A percentile compares a stretch with the other conserved stretches of the same genome.
Conservation (phyloP, 345 rosid species). For the Raphanus raphanistrum region DNA sequence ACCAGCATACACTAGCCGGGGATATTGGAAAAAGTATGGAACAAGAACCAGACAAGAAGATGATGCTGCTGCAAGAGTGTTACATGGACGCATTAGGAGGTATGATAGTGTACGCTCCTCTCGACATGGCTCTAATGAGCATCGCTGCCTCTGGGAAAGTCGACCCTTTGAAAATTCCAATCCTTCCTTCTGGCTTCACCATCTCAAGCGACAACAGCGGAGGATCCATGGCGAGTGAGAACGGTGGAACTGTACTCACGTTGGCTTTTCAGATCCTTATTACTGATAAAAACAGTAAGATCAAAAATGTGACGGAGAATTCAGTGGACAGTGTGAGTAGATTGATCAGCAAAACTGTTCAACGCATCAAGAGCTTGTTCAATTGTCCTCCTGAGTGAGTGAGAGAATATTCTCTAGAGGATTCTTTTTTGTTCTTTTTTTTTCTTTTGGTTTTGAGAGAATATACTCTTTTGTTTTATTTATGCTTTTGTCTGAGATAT, state of each 20-base stretch:
- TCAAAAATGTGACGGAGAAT: constrained; percentile 38
- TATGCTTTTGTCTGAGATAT: not conserved
- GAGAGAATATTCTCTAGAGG: constrained; percentile 28
- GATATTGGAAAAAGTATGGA: not conserved
- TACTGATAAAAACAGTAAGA: constrained; percentile 13
- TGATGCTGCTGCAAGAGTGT: constrained; percentile 64
- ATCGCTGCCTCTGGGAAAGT: constrained; percentile 37
- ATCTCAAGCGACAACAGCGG: constrained; percentile 54
- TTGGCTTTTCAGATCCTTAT: constrained; percentile 63
- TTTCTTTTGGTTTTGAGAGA: constrained; percentile 17
- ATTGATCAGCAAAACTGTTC: constrained; percentile 58
- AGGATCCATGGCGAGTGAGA: not conserved
- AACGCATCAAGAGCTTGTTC: constrained; percentile 48
- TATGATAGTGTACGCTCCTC: constrained; percentile 61
- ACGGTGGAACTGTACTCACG: constrained; percentile 55
- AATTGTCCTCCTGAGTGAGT: constrained; percentile 37
- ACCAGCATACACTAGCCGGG: not conserved
- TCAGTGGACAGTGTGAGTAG: constrained; percentile 51
- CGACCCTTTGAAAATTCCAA: constrained; percentile 39
- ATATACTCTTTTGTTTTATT: constrained; percentile 16
- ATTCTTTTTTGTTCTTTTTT: not conserved
- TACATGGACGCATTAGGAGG: constrained; percentile 51
- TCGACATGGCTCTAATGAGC: constrained; percentile 42
- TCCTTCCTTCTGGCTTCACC: constrained; percentile 78
- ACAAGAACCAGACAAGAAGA: constrained; percentile 9